Evolutionary conservation across 106 monocot genomes (phyloP).

Genomic region (Amphibolis antarctica): DNA sequence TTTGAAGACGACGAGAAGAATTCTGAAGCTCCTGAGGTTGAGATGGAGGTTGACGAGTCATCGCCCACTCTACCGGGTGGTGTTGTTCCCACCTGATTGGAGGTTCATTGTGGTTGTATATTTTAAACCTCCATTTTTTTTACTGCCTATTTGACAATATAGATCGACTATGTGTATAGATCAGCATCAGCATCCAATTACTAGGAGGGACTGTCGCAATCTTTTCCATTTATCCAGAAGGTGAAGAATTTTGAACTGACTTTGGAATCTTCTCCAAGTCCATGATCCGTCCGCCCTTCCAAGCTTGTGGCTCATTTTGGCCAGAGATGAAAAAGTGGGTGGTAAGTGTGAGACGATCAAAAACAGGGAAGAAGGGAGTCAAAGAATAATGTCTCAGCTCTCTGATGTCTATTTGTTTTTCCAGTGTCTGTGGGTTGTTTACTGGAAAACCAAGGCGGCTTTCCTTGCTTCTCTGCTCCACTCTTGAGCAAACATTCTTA

Average conservation of each 20-base stretch:
- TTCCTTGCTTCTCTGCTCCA: no score
- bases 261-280: not conserved
- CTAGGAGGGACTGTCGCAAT: constrained; percentile 1
- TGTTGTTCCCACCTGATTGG: constrained; percentile 40
- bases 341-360: no score
- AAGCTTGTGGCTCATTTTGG: no score
- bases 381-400: no score
- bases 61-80: constrained; percentile 33
- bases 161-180: not conserved
- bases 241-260: not conserved
- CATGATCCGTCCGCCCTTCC: no score
- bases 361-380: no score
- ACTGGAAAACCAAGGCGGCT: no score
- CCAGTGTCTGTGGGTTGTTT: no score
- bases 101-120: not conserved
- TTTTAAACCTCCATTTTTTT: not conserved
- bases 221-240: not conserved
- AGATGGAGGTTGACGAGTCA: constrained; percentile 8
- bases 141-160: not conserved
- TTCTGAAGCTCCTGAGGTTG: not conserved
- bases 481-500: no score
- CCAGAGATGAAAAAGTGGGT: no score
- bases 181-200: not conserved
- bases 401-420: no score
- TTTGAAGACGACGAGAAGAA: constrained; percentile 33